Conservation (phyloP, 2,329 filamentous ascomycete species). For the Talaromyces sp. region DNA sequence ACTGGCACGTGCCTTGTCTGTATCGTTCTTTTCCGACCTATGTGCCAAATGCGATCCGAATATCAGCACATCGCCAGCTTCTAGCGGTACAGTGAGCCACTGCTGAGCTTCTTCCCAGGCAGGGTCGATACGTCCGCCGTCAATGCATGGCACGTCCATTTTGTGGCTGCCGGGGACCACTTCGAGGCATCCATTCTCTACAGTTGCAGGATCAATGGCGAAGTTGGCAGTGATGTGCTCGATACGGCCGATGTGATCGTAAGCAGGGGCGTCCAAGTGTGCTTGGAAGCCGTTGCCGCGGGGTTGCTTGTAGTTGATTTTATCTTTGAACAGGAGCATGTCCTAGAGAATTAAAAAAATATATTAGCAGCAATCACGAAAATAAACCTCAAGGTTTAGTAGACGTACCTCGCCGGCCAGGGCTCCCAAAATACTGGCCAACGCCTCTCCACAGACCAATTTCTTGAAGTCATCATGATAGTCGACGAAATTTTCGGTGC, state of each 20-base stretch:
- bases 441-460: slow-evolving; percentile 26
- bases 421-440: slow-evolving; percentile 28
- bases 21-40: slow-evolving; percentile 29
- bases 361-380: neutral
- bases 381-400: too few relatives aligned
- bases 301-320: slow-evolving; percentile 37
- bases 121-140: slow-evolving; percentile 30
- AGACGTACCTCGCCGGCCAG: slow-evolving; percentile 27
- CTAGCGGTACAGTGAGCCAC: slow-evolving; percentile 31
- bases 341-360: slow-evolving; percentile 19
- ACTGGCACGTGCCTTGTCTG: slow-evolving; percentile 23
- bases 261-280: slow-evolving; percentile 36
- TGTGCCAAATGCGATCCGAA: slow-evolving; percentile 36
- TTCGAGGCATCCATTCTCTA: slow-evolving; percentile 33
- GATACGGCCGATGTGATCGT: slow-evolving; percentile 34
- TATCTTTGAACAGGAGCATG: slow-evolving; percentile 37
- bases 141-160: slow-evolving; percentile 32
- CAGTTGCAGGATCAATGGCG: slow-evolving; percentile 31
- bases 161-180: slow-evolving; percentile 33
- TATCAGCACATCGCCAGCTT: slow-evolving; percentile 30
- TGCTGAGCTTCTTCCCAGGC: slow-evolving; percentile 30
- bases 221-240: slow-evolving; percentile 36
- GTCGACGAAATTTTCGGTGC: slow-evolving; percentile 34
- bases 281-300: slow-evolving; percentile 34
- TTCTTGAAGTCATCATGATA: slow-evolving; percentile 27